Evolutionary conservation across 1,284 basidiomycete genomes (phyloP).

Genomic region (Prillingera fragicola): DNA sequence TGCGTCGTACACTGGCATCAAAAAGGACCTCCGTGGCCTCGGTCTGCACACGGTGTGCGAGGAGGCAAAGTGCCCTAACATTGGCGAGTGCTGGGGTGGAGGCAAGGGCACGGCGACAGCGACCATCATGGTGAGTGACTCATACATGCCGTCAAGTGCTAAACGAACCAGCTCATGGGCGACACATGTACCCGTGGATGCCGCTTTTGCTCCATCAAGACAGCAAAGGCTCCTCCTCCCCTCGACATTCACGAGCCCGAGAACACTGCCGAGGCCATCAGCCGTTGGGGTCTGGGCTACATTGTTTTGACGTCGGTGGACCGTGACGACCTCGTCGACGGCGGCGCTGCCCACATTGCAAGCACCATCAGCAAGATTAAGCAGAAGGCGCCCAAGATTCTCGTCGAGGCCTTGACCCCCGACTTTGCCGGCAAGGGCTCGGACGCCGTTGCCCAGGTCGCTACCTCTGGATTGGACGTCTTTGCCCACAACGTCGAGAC

Average conservation of each 20-base stretch:
- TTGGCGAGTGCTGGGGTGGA: constrained; percentile 99
- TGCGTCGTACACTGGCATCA: constrained; percentile 82
- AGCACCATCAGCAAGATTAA: constrained; percentile 93
- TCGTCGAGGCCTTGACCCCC: constrained; percentile 94
- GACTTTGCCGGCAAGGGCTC: constrained; percentile 77
- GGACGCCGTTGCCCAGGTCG: constrained; percentile 72
- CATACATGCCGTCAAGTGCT: background rate
- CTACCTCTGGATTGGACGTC: constrained; percentile 88
- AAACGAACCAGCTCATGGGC: constrained; percentile 79
- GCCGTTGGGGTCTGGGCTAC: constrained; percentile 96
- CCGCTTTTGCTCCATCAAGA: constrained; percentile 97
- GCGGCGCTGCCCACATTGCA: constrained; percentile 89
- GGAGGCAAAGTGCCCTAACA: constrained; percentile 97
- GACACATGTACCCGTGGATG: constrained; percentile 98
- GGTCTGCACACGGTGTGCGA: constrained; percentile 95
- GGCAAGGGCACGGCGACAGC: constrained; percentile 83
- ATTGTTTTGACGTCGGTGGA: constrained; percentile 97
- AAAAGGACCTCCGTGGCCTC: constrained; percentile 88
- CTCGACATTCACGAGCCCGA: constrained; percentile 96
- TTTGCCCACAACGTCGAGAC: constrained; percentile 99
- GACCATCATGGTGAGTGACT: constrained; percentile 84
- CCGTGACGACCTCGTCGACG: constrained; percentile 88
- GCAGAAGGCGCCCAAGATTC: constrained; percentile 88
- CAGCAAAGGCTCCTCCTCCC: constrained; percentile 77
- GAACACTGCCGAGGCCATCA: constrained; percentile 96